Evolutionary conservation across 352 stramenopile genomes (phyloP).

Genomic region (Phytophthora ohioensis): DNA sequence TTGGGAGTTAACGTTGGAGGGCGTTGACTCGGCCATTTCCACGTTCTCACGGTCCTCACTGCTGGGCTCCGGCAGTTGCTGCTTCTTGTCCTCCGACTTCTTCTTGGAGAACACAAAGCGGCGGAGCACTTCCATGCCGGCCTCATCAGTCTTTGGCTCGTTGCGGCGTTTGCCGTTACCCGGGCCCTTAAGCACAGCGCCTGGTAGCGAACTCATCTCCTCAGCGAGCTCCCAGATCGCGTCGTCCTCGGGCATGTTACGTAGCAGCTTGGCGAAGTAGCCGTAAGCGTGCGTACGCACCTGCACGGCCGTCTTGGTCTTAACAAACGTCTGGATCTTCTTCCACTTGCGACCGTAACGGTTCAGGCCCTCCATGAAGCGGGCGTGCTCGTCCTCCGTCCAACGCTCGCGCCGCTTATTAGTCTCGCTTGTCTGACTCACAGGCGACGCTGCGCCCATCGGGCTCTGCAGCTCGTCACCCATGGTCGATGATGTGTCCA

Average conservation of each 20-base stretch:
- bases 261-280: slow-evolving; percentile 88
- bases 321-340: slow-evolving; percentile 88
- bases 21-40: slow-evolving; percentile 47
- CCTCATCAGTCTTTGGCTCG: slow-evolving; percentile 87
- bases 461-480: slow-evolving; percentile 34
- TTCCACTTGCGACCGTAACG: slow-evolving; percentile 90
- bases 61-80: slow-evolving; percentile 32
- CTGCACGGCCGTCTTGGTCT: slow-evolving; percentile 88
- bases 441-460: slow-evolving; percentile 52
- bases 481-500: slow-evolving; percentile 40
- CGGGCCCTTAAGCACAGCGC: slow-evolving; percentile 76
- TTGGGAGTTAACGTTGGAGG: slow-evolving; percentile 39
- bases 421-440: slow-evolving; percentile 66
- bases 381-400: slow-evolving; percentile 85
- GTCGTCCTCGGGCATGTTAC: slow-evolving; percentile 89
- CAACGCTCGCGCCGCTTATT: slow-evolving; percentile 85
- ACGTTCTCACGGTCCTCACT: slow-evolving; percentile 50
- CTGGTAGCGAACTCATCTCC: slow-evolving; percentile 81
- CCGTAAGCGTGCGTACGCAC: slow-evolving; percentile 89
- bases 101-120: slow-evolving; percentile 89
- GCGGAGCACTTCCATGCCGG: slow-evolving; percentile 84
- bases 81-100: slow-evolving; percentile 66
- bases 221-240: slow-evolving; percentile 83
- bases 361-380: slow-evolving; percentile 89
- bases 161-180: slow-evolving; percentile 80